A percentile compares a stretch with the other conserved stretches of the same genome.
Conservation (phyloP, 2,329 filamentous ascomycete species). For the Colletotrichum brevisporum region DNA sequence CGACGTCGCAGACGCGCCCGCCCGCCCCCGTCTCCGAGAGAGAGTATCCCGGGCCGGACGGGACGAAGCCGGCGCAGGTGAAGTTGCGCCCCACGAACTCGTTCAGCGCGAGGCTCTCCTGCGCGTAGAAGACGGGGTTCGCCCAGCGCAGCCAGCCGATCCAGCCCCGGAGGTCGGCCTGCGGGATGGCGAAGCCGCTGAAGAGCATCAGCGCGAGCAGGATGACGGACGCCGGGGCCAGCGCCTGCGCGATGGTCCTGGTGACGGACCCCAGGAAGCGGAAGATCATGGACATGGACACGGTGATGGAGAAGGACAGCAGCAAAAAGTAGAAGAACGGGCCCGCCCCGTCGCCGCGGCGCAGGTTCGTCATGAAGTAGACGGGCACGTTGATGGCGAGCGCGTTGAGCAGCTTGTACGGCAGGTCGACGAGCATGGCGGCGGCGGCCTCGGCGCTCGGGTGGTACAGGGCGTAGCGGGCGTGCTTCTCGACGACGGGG, state of each 20-base stretch:
- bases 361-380: slow-evolving; percentile 76
- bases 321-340: slow-evolving; percentile 68
- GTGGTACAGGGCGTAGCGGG: slow-evolving; percentile 50
- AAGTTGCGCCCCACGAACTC: slow-evolving; percentile 70
- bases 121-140: slow-evolving; percentile 69
- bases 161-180: slow-evolving; percentile 54
- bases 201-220: slow-evolving; percentile 68
- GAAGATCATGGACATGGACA: slow-evolving; percentile 66
- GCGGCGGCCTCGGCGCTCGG: slow-evolving; percentile 42
- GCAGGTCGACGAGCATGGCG: slow-evolving; percentile 26
- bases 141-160: slow-evolving; percentile 70
- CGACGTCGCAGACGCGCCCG: slow-evolving; percentile 58
- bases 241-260: slow-evolving; percentile 65
- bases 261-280: slow-evolving; percentile 64
- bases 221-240: slow-evolving; percentile 66
- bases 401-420: slow-evolving; percentile 58
- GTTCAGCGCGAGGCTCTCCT: slow-evolving; percentile 77
- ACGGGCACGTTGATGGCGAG: slow-evolving; percentile 73
- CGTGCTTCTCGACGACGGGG: slow-evolving; percentile 47
- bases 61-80: slow-evolving; percentile 43
- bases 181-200: slow-evolving; percentile 64
- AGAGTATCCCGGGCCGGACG: slow-evolving; percentile 39
- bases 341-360: slow-evolving; percentile 60
- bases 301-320: slow-evolving; percentile 62
- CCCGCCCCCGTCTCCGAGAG: neutral